Percentiles rank a stretch among this genome's conserved stretches.
Evolutionary conservation across 2,329 filamentous ascomycete species (phyloP).

Genomic region (Xylaria sp.): DNA sequence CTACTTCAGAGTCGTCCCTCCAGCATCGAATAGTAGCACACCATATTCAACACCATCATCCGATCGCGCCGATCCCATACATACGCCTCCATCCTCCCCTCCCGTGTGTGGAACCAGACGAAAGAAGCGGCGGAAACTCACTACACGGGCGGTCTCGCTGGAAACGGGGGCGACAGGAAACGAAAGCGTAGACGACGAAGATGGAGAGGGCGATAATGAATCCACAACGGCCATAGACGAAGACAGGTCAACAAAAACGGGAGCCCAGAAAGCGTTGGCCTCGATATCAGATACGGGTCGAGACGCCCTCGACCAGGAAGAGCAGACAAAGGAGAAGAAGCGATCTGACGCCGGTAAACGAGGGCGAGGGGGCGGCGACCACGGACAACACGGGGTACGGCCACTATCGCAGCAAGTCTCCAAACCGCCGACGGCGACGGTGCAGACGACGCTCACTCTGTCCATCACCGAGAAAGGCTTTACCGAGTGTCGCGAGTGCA

Average conservation of each 20-base stretch:
- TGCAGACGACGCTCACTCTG: conserved; percentile 48
- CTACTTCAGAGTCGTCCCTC: conserved; percentile 34
- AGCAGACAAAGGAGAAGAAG: conserved; percentile 1
- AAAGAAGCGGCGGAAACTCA: conserved; percentile 39
- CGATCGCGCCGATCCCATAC: conserved; percentile 19
- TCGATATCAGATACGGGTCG: conserved; percentile 10
- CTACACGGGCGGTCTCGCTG: conserved; percentile 31
- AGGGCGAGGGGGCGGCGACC: not conserved
- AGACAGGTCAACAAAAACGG: not conserved
- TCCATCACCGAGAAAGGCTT: conserved; percentile 42
- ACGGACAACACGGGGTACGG: conserved; percentile 13
- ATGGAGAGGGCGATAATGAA: conserved; percentile 10
- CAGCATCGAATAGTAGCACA: conserved; percentile 18
- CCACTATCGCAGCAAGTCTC: too few species aligned
- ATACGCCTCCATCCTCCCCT: conserved; percentile 39
- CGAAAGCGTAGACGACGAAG: not conserved
- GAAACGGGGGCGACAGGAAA: conserved; percentile 10
- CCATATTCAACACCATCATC: conserved; percentile 24
- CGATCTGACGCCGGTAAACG: conserved; percentile 15
- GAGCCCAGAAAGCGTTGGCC: not conserved
- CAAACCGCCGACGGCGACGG: conserved; percentile 32
- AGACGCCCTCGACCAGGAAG: conserved; percentile 16
- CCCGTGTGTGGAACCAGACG: conserved; percentile 14
- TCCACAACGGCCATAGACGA: not conserved
- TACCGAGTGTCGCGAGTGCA: conserved; percentile 46